Percentiles rank a stretch among this genome's conserved stretches.
phyloP scores from a whole-genome alignment of 116 monocot species.

The Dioscorea cayenensis region DNA sequence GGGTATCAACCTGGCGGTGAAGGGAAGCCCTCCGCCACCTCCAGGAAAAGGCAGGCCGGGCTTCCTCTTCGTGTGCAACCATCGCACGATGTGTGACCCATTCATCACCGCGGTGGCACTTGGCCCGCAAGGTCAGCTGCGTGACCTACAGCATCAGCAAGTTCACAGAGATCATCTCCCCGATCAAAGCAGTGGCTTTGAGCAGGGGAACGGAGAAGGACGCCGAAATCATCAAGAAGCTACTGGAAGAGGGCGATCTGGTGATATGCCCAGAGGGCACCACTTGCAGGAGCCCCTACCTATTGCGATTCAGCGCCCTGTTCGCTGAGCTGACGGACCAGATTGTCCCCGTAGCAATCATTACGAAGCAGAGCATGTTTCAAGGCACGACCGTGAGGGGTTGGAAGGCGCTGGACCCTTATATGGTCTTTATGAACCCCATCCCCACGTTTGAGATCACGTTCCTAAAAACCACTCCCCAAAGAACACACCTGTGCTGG shows the following conservation, averaged over 20 bases:
- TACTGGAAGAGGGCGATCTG: conserved; percentile 39
- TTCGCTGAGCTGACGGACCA: conserved; percentile 38
- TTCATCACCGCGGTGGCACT: conserved; percentile 48
- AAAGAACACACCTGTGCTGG: too few species aligned
- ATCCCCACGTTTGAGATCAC: conserved; percentile 31
- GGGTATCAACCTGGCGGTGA: too few species aligned
- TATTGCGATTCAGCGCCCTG: conserved; percentile 36
- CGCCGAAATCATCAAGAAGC: conserved; percentile 28
- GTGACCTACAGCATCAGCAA: conserved; percentile 66
- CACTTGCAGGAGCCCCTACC: conserved; percentile 37
- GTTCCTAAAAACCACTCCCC: conserved; percentile 22
- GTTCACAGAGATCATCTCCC: conserved; percentile 66
- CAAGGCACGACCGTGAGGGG: conserved; percentile 28
- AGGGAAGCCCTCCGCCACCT: too few species aligned
- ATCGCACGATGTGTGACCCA: conserved; percentile 44
- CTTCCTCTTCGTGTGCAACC: too few species aligned
- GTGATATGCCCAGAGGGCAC: conserved; percentile 43
- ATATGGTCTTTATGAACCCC: too few species aligned
- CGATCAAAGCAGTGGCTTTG: conserved; percentile 45
- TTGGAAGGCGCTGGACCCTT: conserved; percentile 29
- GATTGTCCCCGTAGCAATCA: conserved; percentile 37
- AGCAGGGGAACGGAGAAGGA: conserved; percentile 48
- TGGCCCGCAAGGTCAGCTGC: conserved; percentile 50
- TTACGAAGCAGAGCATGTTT: conserved; percentile 29
- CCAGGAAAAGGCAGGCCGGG: too few species aligned